Evolutionary conservation across 345 rosid species (phyloP), one percentile per base, ranked within the genome.

Genomic region (Reutealis trisperma): DNA sequence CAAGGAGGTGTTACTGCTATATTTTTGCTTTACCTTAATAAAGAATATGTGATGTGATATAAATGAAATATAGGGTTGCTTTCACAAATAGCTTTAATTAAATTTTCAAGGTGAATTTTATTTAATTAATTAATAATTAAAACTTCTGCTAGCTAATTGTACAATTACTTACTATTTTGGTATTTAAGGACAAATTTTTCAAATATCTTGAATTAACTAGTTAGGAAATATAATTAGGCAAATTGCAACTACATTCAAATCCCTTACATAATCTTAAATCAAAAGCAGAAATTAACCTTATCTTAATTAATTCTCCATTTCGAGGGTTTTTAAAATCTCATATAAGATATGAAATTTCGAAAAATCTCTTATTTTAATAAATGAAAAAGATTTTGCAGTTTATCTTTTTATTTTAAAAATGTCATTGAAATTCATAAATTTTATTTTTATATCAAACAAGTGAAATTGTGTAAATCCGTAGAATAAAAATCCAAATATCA

Each of bases 11-110:
- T 34, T 58, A 45, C 71, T 34, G 72, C 64, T 34, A 34, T 47
- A 6, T 18, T 67, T 49, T 58, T 47, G 78, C 19, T 77, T 42
- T 62, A n/a, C 80, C 73, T 63, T 60, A 7, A 62, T 61, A 11
- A 18, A 65, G 83, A 71, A 81, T 64, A 5, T 51, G 47, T 63
- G 65, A 68, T 45, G 45, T 77, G 80, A 34, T 8, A 15, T 24
- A 69, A 5, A 58, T 70, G 15, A 8, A 63, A 13, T 57, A 59
- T 30, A 65, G 1, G 21, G 42, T 68, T 47, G 49, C 81, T 83
- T 65, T 80, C 85, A 52, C 32, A 54, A 27, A 25, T 15, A 34
- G 6, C 25, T 45, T 76, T 37, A 37, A 5, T 37, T 4, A 37
- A 37, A 37, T 37, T 37, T 37, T 37, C 41, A 37, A 37, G 41